phyloP scores from a whole-genome alignment of 2,329 filamentous ascomycete genomes.

The Pseudogymnoascus sp. region DNA sequence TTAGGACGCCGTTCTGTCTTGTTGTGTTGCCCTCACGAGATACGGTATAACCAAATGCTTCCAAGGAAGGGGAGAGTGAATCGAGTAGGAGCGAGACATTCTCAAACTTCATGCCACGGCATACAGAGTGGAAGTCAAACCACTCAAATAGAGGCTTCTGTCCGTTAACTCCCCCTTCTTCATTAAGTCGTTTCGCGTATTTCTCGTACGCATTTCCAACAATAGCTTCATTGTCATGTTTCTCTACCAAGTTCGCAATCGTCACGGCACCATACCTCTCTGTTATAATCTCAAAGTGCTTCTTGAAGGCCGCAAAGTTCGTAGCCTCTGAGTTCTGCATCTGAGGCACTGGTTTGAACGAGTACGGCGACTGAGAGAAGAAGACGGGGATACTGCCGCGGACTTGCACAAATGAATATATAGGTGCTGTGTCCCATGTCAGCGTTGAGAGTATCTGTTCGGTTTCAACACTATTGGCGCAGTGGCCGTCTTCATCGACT shows the following conservation, averaged over 20 bases:
- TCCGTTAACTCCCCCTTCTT: slow-evolving; percentile 44
- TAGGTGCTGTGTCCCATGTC: slow-evolving; percentile 55
- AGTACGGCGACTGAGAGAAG: slow-evolving; percentile 91
- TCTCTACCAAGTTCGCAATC: slow-evolving; percentile 79
- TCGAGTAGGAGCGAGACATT: slow-evolving; percentile 79
- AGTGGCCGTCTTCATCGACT: slow-evolving; percentile 79
- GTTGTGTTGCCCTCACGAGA: slow-evolving; percentile 33
- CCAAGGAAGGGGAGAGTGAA: slow-evolving; percentile 58
- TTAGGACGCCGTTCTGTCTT: slow-evolving; percentile 66
- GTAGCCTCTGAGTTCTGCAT: slow-evolving; percentile 72
- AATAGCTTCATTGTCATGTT: slow-evolving; percentile 70
- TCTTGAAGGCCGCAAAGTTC: slow-evolving; percentile 70
- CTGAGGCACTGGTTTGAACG: slow-evolving; percentile 77
- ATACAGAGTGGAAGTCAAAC: slow-evolving; percentile 94
- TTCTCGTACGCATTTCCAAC: slow-evolving; percentile 73
- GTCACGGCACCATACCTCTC: slow-evolving; percentile 70
- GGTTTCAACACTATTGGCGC: slow-evolving; percentile 88
- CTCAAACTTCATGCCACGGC: slow-evolving; percentile 95
- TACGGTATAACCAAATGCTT: slow-evolving; percentile 64
- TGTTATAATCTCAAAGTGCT: slow-evolving; percentile 66
- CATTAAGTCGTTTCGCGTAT: slow-evolving; percentile 59
- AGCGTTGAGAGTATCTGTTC: slow-evolving; percentile 81
- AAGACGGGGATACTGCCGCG: slow-evolving; percentile 90
- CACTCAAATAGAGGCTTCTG: slow-evolving; percentile 67
- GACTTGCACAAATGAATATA: slow-evolving; percentile 79